Conservation (phyloP, 805 yeast genomes). For the Candida sonorensis region DNA sequence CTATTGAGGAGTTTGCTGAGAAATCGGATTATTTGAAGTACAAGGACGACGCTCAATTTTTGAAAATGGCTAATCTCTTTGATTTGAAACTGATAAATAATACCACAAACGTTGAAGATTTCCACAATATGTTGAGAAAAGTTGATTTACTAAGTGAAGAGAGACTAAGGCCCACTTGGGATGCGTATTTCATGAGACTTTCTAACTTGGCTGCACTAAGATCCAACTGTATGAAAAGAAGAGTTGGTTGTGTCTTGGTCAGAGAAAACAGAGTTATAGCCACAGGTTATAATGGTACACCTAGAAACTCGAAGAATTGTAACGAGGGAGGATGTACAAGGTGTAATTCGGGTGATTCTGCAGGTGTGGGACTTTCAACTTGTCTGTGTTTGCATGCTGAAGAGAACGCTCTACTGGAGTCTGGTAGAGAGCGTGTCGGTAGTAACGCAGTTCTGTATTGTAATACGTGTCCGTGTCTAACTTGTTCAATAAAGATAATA, state of each 20-base stretch:
- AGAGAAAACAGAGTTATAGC: constrained; percentile 82
- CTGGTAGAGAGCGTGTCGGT: constrained; percentile 84
- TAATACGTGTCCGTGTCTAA: constrained; percentile 95
- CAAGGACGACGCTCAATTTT: constrained; percentile 18
- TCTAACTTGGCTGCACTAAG: constrained; percentile 91
- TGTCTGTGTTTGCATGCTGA: constrained; percentile 96
- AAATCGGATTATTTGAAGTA: constrained; percentile 8
- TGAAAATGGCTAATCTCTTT: constrained; percentile 41
- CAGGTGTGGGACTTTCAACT: constrained; percentile 65
- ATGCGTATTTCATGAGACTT: constrained; percentile 86
- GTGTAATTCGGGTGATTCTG: constrained; percentile 65
- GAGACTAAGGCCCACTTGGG: constrained; percentile 90
- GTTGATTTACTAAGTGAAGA: constrained; percentile 42
- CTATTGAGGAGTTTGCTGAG: constrained; percentile 12
- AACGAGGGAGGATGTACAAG: constrained; percentile 93
- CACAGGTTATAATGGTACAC: constrained; percentile 98
- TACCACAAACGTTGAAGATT: constrained; percentile 27
- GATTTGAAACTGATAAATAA: constrained; percentile 53
- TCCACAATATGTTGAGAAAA: constrained; percentile 32
- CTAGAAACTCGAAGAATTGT: constrained; percentile 80
- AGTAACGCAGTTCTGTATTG: constrained; percentile 67
- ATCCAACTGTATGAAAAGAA: constrained; percentile 93
- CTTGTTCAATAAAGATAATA: constrained; percentile 92
- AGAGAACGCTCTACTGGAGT: constrained; percentile 90
- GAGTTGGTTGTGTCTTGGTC: constrained; percentile 95